Evolutionary conservation across 345 rosid species (phyloP).

Genomic region (Salix udensis): DNA sequence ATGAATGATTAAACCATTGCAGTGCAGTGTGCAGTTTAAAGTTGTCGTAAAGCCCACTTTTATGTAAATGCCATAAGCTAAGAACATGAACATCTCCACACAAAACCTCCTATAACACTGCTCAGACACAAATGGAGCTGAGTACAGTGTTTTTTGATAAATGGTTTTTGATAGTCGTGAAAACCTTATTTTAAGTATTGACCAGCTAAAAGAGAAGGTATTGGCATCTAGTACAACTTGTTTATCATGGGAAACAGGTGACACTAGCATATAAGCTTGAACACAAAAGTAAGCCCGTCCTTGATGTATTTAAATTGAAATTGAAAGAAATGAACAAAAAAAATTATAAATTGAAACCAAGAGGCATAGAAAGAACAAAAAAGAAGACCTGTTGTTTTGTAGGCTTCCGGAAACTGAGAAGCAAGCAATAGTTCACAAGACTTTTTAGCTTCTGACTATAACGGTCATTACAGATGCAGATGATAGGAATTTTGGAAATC

Average conservation of each 20-base stretch:
- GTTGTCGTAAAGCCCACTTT: too few relatives aligned
- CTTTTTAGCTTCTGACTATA: constrained; percentile 97
- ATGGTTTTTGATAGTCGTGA: too few relatives aligned
- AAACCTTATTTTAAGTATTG: too few relatives aligned
- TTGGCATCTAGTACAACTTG: not conserved
- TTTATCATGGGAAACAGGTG: not conserved
- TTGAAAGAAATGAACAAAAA: not conserved
- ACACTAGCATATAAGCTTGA: not conserved
- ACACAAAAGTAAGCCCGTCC: not conserved
- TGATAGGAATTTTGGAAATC: constrained; percentile 86
- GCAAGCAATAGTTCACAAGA: constrained; percentile 79
- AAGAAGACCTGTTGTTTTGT: constrained; percentile 79
- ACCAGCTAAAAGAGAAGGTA: too few relatives aligned
- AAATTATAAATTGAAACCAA: not conserved
- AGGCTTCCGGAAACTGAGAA: constrained; percentile 81
- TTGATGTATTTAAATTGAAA: not conserved
- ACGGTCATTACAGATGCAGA: constrained; percentile 96
- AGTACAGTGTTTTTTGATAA: too few relatives aligned
- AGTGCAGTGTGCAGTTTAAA: too few relatives aligned
- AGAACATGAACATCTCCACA: too few relatives aligned
- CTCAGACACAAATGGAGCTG: too few relatives aligned
- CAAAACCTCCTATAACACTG: too few relatives aligned
- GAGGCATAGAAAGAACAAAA: constrained; percentile 6
- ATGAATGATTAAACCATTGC: too few relatives aligned
- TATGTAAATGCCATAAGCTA: too few relatives aligned